These are phyloP conservation scores for Sphaerobolus stellatus DNA, from an alignment of 1,284 basidiomycete species.

Conservation along the genomic window DNA sequence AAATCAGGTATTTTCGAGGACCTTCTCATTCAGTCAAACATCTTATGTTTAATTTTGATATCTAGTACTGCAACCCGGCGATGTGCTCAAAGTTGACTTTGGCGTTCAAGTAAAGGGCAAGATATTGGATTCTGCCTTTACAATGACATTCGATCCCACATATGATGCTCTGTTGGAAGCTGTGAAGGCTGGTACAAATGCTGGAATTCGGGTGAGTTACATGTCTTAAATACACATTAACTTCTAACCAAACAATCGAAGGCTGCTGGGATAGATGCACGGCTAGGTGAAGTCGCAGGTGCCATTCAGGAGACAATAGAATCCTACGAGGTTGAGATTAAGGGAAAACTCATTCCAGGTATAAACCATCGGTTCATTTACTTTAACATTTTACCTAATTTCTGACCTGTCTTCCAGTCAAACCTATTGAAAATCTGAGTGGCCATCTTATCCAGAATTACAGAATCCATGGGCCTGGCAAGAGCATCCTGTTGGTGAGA, in stretches of 20 bases:
- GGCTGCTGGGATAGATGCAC: slow-evolving; percentile 96
- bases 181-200: slow-evolving; percentile 91
- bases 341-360: slow-evolving; percentile 85
- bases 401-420: slow-evolving; percentile 53
- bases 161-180: slow-evolving; percentile 90
- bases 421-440: slow-evolving; percentile 86
- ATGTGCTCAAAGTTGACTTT: slow-evolving; percentile 96
- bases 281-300: slow-evolving; percentile 89
- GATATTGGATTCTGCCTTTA: slow-evolving; percentile 95
- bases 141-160: slow-evolving; percentile 83
- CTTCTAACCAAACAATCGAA: no score
- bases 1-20: slow-evolving; percentile 43
- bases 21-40: slow-evolving; percentile 16
- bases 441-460: slow-evolving; percentile 90
- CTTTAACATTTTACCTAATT: not conserved
- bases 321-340: slow-evolving; percentile 95
- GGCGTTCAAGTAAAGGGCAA: slow-evolving; percentile 95
- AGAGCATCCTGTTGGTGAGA: slow-evolving; percentile 88
- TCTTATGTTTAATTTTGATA: slow-evolving; percentile 3
- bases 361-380: no score
- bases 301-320: slow-evolving; percentile 99
- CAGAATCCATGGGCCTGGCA: slow-evolving; percentile 78
- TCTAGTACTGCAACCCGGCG: slow-evolving; percentile 74
- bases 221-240: not conserved
- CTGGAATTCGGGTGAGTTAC: slow-evolving; percentile 72